Evolutionary conservation across 2,329 filamentous ascomycete genomes (phyloP), one percentile per base, ranked within the genome.

Genomic region (Zymoseptoria crescenta): DNA sequence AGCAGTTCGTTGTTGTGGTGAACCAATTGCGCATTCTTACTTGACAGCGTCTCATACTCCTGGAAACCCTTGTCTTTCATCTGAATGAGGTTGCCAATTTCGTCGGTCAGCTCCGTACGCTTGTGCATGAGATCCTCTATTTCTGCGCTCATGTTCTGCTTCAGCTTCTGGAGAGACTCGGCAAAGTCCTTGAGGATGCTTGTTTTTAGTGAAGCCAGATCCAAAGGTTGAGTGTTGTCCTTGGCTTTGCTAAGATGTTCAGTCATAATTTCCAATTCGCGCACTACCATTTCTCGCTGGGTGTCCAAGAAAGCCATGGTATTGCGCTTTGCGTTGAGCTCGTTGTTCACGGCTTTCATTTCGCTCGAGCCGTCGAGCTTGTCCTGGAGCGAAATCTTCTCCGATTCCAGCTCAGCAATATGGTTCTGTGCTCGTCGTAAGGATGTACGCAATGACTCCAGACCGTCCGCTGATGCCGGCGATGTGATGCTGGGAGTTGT

Each of bases 1-100:
- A 95, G 92, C 58, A 99, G 80, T 71, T 96, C 90, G 68, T 96
- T 96, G 77, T 99, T 97, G 80, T 97, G 85, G 69, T 96, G 91
- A 28, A 90, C 88, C 61, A 99, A 81, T 76, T 97, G 93, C 0
- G 89, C 88, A 72, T 99, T 99, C 80, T 96, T 96, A 59, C 87
- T 88, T 9, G 91, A 96, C 51, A 99, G 79, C 70, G 95, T 91
- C 77, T 97, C 94, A 70, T 96, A 97, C 71, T 99, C 94, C 69
- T 96, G 85, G 68, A 96, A 87, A 13, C 91, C 92, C 71, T 94
- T 91, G 74, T 97, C 93, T 68, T 95, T 91, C 77, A 94, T 88
- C 56, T 88, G 87, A 48, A 89, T 85, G 24, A 95, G 83, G 67
- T 87, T 87, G 59, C 87, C 86, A 70, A 93, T 91, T 73, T 97